Evolutionary conservation across 1,284 basidiomycete species (phyloP).

Genomic region (Sporisorium reilianum): DNA sequence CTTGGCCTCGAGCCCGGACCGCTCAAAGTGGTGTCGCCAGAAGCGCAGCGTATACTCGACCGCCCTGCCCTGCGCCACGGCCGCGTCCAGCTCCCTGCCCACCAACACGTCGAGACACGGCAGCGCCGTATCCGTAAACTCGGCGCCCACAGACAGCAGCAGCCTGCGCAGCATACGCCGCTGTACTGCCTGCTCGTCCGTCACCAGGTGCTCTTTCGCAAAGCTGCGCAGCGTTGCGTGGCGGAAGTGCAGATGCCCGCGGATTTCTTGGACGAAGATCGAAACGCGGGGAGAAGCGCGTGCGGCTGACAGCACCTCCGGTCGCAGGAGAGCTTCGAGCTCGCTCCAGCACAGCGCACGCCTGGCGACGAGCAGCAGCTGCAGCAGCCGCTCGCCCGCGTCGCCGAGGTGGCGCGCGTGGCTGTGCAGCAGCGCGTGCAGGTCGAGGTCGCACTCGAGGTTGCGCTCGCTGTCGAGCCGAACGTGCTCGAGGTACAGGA

Average conservation of each 20-base stretch:
- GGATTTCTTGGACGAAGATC: constrained; percentile 5
- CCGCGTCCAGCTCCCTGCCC: constrained; percentile 31
- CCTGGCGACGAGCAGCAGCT: constrained; percentile 4
- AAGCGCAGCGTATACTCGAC: constrained; percentile 13
- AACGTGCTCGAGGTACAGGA: constrained; percentile 50
- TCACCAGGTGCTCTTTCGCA: constrained; percentile 2
- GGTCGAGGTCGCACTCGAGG: neutral
- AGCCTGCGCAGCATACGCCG: constrained; percentile 36
- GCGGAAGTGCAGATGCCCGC: constrained; percentile 7
- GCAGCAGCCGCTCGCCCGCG: constrained; percentile 6
- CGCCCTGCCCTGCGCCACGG: constrained; percentile 21
- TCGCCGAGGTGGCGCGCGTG: constrained; percentile 6
- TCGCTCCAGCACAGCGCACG: constrained; percentile 7
- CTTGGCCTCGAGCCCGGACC: constrained; percentile 6
- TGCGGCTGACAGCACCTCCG: constrained; percentile 2
- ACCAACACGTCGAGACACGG: constrained; percentile 20
- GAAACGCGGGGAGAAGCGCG: neutral
- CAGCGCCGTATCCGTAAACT: constrained; percentile 39
- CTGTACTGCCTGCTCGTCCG: constrained; percentile 5
- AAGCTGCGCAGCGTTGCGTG: constrained; percentile 12
- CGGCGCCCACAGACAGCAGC: constrained; percentile 44
- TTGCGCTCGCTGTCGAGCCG: constrained; percentile 9
- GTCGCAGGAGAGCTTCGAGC: constrained; percentile 7
- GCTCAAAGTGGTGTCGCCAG: constrained; percentile 14
- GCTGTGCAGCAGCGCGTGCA: neutral